Base-by-base conservation (phyloP, 139 green algal genomes). In the Diplosphaera chodatii region DNA sequence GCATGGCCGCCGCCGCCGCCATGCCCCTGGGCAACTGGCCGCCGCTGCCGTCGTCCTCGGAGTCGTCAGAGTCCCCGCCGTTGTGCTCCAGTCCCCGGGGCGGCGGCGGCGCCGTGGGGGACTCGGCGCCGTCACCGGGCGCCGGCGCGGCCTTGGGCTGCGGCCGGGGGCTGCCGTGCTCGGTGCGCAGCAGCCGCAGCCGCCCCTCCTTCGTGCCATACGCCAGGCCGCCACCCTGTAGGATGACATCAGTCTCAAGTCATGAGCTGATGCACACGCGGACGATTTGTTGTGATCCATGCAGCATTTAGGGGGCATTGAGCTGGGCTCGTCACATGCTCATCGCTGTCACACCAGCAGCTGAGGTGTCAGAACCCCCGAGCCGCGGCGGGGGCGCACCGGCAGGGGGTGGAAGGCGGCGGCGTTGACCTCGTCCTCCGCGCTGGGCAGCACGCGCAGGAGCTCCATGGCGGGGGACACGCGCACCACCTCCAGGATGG, bases 121-220 rank as follows among this genome's bases (percentile, higher is more conserved):
- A 59, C 18, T 59, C 48, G 48, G 48, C 48, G 48, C 48, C 48
- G 48, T 25, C 18, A 3, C 13, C 48, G 8, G 37, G 10, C 48
- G 22, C 16, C 48, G 13, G 48, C 16, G 18, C 48, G 18, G 48
- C 48, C 48, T 59, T 59, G 8, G 48, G 48, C 8, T 21, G 13
- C 48, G 13, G 48, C 48, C 25, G 8, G 13, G 48, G 48, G 48
- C 18, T 18, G 18, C 16, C 48, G 48, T 18, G 48, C 18, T 59
- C 48, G 3, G 48, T 25, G 23, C 48, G 68, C 41, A 88, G 63
- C 18, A 82, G 41, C 21, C 90, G 82, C 71, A 97, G 79, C 22
- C 83, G 80, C 6, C 92, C 91, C 70, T 94, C 92, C 80, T 98
- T 98, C 40, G 93, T 98, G 66, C 93, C 93, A 71, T 97, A 98